phyloP scores from a whole-genome alignment of 345 rosid species.

The Eucalyptus paniculata region DNA sequence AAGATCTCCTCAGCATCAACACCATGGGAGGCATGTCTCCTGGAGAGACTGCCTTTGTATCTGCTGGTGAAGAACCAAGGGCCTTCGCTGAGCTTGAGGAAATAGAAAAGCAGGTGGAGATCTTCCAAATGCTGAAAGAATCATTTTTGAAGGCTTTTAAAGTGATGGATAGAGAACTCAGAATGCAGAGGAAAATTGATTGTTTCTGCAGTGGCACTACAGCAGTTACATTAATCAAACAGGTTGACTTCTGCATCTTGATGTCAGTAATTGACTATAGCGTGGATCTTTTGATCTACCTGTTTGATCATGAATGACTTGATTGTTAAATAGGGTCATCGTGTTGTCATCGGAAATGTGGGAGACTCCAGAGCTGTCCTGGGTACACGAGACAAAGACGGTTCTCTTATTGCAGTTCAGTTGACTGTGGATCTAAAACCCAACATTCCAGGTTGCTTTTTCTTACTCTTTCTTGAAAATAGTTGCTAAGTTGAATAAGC shows the following conservation, averaged over 20 bases:
- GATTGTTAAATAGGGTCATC: conserved; percentile 38
- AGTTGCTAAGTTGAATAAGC: neutral
- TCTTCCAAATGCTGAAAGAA: conserved; percentile 58
- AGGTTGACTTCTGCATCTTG: conserved; percentile 27
- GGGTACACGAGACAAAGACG: conserved; percentile 60
- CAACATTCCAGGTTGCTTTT: conserved; percentile 73
- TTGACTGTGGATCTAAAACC: conserved; percentile 98
- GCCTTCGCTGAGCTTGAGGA: conserved; percentile 34
- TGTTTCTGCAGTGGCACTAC: conserved; percentile 99
- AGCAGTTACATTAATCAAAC: conserved; percentile 90
- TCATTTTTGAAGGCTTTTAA: conserved; percentile 87
- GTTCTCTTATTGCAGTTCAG: conserved; percentile 73
- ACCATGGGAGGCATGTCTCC: conserved; percentile 36
- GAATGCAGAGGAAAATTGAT: conserved; percentile 57
- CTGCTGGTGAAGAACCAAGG: conserved; percentile 60
- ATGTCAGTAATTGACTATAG: neutral
- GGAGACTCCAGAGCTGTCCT: conserved; percentile 97
- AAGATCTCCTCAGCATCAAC: conserved; percentile 34
- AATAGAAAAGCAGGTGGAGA: conserved; percentile 34
- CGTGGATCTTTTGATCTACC: neutral
- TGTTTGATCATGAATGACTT: neutral
- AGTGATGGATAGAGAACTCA: conserved; percentile 90
- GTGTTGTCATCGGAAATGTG: conserved; percentile 73
- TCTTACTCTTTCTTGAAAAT: neutral
- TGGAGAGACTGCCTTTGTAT: conserved; percentile 46